Conservation (phyloP, 2,329 filamentous ascomycete genomes). For the Rachicladosporium sp. region DNA sequence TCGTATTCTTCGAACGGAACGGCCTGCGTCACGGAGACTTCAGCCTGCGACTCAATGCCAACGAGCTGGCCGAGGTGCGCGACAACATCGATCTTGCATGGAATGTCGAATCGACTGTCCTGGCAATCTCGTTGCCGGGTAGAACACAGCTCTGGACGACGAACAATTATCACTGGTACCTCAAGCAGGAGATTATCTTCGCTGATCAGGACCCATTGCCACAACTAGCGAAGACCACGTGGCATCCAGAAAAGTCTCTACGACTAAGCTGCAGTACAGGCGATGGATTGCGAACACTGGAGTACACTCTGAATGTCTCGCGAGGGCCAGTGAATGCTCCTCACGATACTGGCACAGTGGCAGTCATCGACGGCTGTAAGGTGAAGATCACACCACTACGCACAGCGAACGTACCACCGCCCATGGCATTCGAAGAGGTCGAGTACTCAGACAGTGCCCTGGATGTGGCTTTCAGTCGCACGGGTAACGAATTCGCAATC, state of each 20-base stretch:
- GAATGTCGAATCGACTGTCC: conserved; percentile 85
- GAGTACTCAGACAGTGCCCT: conserved; percentile 48
- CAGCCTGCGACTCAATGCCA: conserved; percentile 54
- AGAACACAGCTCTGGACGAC: conserved; percentile 90
- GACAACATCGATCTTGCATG: conserved; percentile 59
- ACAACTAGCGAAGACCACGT: conserved; percentile 27
- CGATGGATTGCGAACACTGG: conserved; percentile 27
- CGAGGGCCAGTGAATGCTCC: conserved; percentile 59
- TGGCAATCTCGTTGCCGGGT: conserved; percentile 66
- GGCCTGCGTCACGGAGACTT: conserved; percentile 96
- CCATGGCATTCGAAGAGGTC: conserved; percentile 77
- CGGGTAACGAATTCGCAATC: conserved; percentile 56
- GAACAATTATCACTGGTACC: conserved; percentile 95
- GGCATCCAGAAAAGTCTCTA: conserved; percentile 80
- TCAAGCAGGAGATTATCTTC: conserved; percentile 70
- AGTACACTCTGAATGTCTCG: conserved; percentile 57
- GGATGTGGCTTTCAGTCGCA: conserved; percentile 61
- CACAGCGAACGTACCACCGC: conserved; percentile 76
- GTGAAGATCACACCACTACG: conserved; percentile 79
- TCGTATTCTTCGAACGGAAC: conserved; percentile 94
- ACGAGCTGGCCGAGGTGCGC: conserved; percentile 43
- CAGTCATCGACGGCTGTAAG: conserved; percentile 69
- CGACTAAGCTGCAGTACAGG: conserved; percentile 38
- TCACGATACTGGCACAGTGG: conserved; percentile 54
- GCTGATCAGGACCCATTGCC: not conserved